Conservation (phyloP, 345 rosid species). For the Geranium rotundifolium region DNA sequence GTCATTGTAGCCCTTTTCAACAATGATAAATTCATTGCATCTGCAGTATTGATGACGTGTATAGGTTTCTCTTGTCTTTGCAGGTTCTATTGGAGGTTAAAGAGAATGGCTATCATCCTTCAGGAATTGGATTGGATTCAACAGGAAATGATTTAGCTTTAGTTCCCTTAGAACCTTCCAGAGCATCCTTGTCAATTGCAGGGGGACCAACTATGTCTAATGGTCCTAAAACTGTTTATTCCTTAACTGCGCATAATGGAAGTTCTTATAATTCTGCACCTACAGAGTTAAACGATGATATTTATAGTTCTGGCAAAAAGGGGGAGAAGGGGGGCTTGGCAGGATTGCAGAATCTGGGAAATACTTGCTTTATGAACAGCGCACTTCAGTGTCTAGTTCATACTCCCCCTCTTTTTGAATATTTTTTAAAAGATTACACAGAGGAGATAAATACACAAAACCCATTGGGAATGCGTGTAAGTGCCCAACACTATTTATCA, state of each 20-base stretch:
- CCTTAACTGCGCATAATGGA: constrained; percentile 27
- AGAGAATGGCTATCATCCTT: constrained; percentile 30
- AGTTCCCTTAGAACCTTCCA: constrained; percentile 59
- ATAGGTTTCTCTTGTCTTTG: constrained; percentile 7
- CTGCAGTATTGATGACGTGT: not conserved
- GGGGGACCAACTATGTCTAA: constrained; percentile 73
- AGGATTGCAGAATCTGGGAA: constrained; percentile 90
- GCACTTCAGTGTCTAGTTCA: constrained; percentile 87
- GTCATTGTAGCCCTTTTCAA: not conserved
- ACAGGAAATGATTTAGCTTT: constrained; percentile 62
- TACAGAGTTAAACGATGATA: constrained; percentile 30
- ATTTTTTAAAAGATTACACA: constrained; percentile 71
- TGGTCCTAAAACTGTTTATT: constrained; percentile 45
- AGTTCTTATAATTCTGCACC: constrained; percentile 29
- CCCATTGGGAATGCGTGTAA: constrained; percentile 86
- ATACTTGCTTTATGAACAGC: constrained; percentile 96
- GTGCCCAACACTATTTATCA: constrained; percentile 18
- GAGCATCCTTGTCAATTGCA: constrained; percentile 53
- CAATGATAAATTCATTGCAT: not conserved
- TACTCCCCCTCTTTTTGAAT: constrained; percentile 70
- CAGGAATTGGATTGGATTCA: constrained; percentile 41
- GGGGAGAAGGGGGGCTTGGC: constrained; percentile 65
- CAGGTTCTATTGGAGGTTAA: constrained; percentile 74
- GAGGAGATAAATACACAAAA: constrained; percentile 67
- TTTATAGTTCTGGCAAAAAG: constrained; percentile 29